phyloP scores from a whole-genome alignment of 2,329 filamentous ascomycete species.

The Colletotrichum gigasporum region DNA sequence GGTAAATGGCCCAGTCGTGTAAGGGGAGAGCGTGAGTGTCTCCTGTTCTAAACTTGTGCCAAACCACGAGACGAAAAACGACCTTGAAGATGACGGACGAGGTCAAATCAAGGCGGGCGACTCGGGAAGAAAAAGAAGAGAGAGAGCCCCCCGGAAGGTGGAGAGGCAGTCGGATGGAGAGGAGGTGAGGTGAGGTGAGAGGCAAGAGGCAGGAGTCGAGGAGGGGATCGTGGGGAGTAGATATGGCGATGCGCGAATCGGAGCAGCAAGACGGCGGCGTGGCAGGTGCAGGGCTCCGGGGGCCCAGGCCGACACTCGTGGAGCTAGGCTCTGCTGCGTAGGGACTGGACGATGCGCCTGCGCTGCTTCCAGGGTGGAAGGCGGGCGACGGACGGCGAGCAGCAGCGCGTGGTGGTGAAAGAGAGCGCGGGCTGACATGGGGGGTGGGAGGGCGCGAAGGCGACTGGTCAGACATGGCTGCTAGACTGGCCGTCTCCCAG shows the following conservation, averaged over 20 bases:
- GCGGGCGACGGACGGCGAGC: too few relatives aligned
- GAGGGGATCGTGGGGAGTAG: slow-evolving; percentile 31
- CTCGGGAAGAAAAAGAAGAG: slow-evolving; percentile 1
- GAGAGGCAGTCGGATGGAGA: slow-evolving; percentile 8
- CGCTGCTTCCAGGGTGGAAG: not conserved
- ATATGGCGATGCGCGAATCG: slow-evolving; percentile 29
- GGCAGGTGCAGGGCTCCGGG: not conserved
- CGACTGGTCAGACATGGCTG: slow-evolving; percentile 21
- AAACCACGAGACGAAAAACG: not conserved
- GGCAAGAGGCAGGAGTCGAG: slow-evolving; percentile 15
- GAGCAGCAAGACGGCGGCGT: slow-evolving; percentile 12
- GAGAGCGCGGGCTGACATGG: not conserved
- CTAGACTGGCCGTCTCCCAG: not conserved
- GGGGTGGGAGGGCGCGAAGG: not conserved
- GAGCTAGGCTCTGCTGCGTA: not conserved
- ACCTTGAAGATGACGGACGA: not conserved
- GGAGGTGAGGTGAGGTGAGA: slow-evolving; percentile 20
- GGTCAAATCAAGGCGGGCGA: not conserved
- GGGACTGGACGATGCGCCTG: too few relatives aligned
- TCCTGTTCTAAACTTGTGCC: slow-evolving; percentile 11
- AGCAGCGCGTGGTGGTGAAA: not conserved
- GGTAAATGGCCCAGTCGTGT: too few relatives aligned
- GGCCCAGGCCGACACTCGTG: too few relatives aligned
- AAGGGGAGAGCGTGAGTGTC: not conserved
- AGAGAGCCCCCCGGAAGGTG: not conserved